Conservation (phyloP, 2,329 filamentous ascomycete genomes). For the Sarocladiaceae sp. region DNA sequence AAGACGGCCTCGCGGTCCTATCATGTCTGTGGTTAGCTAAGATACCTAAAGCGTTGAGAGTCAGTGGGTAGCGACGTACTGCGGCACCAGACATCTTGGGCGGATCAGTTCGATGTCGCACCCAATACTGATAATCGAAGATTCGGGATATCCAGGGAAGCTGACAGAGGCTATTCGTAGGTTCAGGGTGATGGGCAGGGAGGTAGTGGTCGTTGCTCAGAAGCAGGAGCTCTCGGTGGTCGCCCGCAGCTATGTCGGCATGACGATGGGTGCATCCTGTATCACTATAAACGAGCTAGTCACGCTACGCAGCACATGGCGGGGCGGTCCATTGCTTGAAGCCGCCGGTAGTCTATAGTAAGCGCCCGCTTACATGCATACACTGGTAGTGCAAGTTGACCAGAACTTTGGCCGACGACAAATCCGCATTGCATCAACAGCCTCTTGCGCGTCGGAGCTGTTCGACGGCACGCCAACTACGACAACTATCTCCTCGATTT, state of each 20-base stretch:
- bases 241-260: constrained; percentile 2
- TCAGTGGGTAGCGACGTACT: constrained; percentile 22
- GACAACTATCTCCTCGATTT: too few relatives aligned
- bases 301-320: not conserved
- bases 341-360: too few relatives aligned
- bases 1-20: constrained; percentile 95
- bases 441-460: not conserved
- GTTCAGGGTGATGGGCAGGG: not conserved
- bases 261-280: constrained; percentile 7
- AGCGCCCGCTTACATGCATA: constrained; percentile 6
- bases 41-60: not conserved
- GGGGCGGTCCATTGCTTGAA: too few relatives aligned
- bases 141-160: too few relatives aligned
- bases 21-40: not conserved
- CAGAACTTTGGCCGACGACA: not conserved
- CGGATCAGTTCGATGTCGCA: not conserved
- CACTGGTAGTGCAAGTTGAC: not conserved
- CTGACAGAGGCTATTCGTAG: too few relatives aligned
- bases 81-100: constrained; percentile 32
- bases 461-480: too few relatives aligned
- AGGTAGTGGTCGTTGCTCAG: not conserved
- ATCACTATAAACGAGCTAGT: constrained; percentile 3
- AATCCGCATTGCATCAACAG: not conserved
- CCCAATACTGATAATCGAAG: too few relatives aligned
- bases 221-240: constrained; percentile 2